Percentiles rank a stretch among this genome's conserved stretches.
Conservation (phyloP, 257 asterid species). For the Striga asiatica region DNA sequence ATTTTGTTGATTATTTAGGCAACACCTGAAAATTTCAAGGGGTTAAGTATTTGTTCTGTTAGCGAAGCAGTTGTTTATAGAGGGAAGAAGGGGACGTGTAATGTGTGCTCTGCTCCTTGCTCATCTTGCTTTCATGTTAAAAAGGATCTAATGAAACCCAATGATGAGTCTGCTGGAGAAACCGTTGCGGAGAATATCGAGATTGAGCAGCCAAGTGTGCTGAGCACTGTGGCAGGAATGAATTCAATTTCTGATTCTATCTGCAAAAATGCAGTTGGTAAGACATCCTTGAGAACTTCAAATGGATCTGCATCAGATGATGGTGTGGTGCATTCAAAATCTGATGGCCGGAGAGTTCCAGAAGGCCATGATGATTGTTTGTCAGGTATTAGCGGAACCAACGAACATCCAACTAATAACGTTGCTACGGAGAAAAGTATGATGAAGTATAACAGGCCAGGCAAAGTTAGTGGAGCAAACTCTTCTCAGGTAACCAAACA, state of each 20-base stretch:
- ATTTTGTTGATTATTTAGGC: constrained; percentile 32
- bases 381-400: constrained; percentile 40
- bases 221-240: constrained; percentile 32
- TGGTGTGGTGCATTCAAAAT: constrained; percentile 31
- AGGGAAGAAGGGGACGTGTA: constrained; percentile 45
- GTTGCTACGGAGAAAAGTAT: constrained; percentile 24
- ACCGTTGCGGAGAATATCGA: constrained; percentile 39
- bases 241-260: constrained; percentile 39
- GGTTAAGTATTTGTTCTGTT: constrained; percentile 18
- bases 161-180: constrained; percentile 57
- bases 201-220: constrained; percentile 34
- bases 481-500: constrained; percentile 22
- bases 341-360: constrained; percentile 30
- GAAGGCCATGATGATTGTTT: constrained; percentile 49
- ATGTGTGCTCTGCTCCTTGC: constrained; percentile 62
- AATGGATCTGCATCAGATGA: constrained; percentile 42
- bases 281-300: constrained; percentile 37
- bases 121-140: constrained; percentile 51
- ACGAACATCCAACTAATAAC: constrained; percentile 28
- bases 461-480: constrained; percentile 18
- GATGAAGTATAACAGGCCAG: constrained; percentile 19
- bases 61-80: constrained; percentile 23
- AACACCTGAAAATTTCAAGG: constrained; percentile 29
- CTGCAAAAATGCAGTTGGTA: constrained; percentile 40
- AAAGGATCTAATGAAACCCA: constrained; percentile 44